A percentile compares a stretch with the other conserved stretches of the same genome.
These are phyloP conservation scores for Leccinellum luteum DNA, from an alignment of 768 basidiomycete species.

Conservation along the genomic window DNA sequence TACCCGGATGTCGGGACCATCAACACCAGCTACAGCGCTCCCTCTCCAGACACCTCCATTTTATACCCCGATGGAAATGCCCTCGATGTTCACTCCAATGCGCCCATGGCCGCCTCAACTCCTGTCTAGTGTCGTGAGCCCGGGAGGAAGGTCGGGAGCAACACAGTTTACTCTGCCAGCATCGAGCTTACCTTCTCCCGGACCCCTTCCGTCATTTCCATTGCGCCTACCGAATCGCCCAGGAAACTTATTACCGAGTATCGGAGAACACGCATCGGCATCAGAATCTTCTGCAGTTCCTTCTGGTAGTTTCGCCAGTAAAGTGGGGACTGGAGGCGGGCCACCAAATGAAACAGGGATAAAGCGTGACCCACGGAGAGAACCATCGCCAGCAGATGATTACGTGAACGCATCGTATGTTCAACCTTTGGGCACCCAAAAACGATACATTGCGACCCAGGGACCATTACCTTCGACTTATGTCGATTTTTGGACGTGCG, in stretches of 20 bases:
- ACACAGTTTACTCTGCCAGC: slow-evolving; percentile 2
- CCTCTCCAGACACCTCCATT: slow-evolving; percentile 25
- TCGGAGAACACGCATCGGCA: slow-evolving; percentile 11
- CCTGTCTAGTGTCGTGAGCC: background rate
- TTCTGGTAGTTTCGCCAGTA: background rate
- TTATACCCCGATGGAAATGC: slow-evolving; percentile 28
- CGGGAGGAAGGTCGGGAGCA: slow-evolving; percentile 6
- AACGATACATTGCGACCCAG: slow-evolving; percentile 93
- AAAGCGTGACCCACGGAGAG: slow-evolving; percentile 11
- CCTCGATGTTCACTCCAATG: slow-evolving; percentile 13
- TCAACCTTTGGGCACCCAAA: slow-evolving; percentile 77
- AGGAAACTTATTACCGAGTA: slow-evolving; percentile 13
- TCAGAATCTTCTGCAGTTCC: slow-evolving; percentile 2
- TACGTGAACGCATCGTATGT: slow-evolving; percentile 96
- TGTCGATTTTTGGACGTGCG: slow-evolving; percentile 92
- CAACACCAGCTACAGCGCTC: slow-evolving; percentile 21
- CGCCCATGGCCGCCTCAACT: slow-evolving; percentile 5
- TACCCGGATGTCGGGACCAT: slow-evolving; percentile 17
- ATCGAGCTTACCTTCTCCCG: slow-evolving; percentile 3
- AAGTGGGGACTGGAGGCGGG: background rate
- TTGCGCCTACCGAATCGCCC: slow-evolving; percentile 19
- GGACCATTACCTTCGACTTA: slow-evolving; percentile 90
- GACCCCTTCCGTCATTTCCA: slow-evolving; percentile 11
- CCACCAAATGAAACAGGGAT: background rate
- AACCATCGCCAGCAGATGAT: slow-evolving; percentile 59